Evolutionary conservation across 2,329 filamentous ascomycete genomes (phyloP), one percentile per base, ranked within the genome.

Genomic region (Capronia coronata): DNA sequence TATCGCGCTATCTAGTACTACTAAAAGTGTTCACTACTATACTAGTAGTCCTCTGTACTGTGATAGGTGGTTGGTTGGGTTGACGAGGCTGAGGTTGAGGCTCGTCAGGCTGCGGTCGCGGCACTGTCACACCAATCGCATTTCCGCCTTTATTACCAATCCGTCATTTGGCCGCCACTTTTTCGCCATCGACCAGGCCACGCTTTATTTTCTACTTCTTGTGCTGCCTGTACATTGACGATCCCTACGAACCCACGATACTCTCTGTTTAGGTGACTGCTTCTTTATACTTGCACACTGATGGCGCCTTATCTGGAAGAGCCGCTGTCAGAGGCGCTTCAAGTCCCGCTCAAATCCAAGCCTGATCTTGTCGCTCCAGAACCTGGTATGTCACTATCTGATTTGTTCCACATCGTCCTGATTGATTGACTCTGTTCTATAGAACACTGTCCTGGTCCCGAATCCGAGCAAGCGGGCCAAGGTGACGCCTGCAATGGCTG

Each of bases 311-410:
- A 85, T 19, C 73, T 94, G 38, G 85, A 94, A 71, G 81, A 84
- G 61, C 78, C 84, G 32, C 75, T 83, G 44, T 75, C 83, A 55
- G 83, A 87, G 51, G 84, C 89, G 55, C 73, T 94, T 59, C 74
- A 81, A 59, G 84, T 87, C 63, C 85, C 87, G 6, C 74, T 90
- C 49, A 89, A 89, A 67, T 75, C 79, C 48, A 83, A 86, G 44
- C 89, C 91, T 1, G 78, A 87, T 56, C 84, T 98, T 46, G 86
- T 97, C 56, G 93, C 93, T 16, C 91, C 93, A 34, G 90, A 97
- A 65, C 91, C 91, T 64, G 79, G 77, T 79, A 70, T 46, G 64
- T 56, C 21, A 41, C 39, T 11, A 40, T 45, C 8, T 9, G 37
- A 14, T 19, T 11, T 30, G n/a, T 48, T 7, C n/a, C 8, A 22